These are phyloP conservation scores for Taphrina betulina DNA, from an alignment of 1,139 yeast species.

Conservation along the genomic window DNA sequence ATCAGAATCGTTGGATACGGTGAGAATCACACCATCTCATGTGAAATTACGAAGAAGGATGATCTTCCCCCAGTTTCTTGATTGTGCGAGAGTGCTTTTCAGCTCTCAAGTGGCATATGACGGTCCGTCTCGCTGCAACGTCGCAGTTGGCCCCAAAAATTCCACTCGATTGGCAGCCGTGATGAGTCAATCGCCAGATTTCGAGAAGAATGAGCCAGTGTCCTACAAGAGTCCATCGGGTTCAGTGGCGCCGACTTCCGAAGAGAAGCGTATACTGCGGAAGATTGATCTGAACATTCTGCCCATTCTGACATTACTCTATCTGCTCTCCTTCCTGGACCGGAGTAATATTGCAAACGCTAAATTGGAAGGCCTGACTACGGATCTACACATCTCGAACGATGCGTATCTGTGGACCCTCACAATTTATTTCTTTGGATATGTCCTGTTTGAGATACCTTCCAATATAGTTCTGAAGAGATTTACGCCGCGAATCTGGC, in stretches of 20 bases:
- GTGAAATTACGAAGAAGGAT: no score
- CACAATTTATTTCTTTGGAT: conserved; percentile 72
- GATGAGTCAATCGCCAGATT: no score
- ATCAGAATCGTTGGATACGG: no score
- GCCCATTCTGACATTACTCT: conserved; percentile 58
- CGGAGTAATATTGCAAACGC: conserved; percentile 65
- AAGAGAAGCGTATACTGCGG: conserved; percentile 43
- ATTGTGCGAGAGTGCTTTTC: no score
- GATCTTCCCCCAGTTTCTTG: no score
- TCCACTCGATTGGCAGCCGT: no score
- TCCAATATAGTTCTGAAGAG: conserved; percentile 63
- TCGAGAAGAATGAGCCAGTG: no score
- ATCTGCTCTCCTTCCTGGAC: conserved; percentile 61
- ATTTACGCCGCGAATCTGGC: conserved; percentile 58
- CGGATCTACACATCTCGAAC: conserved; percentile 51
- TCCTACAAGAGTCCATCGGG: no score
- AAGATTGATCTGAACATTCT: conserved; percentile 57
- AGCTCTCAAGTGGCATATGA: no score
- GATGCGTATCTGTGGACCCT: conserved; percentile 50
- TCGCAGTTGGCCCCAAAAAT: no score
- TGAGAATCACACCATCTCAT: no score
- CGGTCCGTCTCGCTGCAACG: no score
- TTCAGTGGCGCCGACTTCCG: conserved; percentile 8
- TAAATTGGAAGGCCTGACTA: conserved; percentile 55
- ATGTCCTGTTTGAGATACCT: conserved; percentile 63